Conservation (phyloP, 345 rosid genomes). For the Turnera subulata region DNA sequence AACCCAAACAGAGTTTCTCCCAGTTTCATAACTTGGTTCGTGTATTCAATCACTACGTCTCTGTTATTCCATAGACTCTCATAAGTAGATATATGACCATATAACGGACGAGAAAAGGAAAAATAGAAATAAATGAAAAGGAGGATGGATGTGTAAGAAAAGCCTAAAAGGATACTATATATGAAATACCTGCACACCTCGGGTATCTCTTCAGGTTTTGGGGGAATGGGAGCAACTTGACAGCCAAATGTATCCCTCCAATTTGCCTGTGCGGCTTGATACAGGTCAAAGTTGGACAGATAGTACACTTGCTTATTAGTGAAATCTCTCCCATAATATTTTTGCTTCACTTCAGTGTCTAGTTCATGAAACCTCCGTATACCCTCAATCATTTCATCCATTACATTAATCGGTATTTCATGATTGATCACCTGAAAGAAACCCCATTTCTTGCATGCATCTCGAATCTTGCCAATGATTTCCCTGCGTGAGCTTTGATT, state of each 20-base stretch:
- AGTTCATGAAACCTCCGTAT: too few species aligned
- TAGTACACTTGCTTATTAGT: too few species aligned
- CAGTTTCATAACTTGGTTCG: constrained; percentile 5
- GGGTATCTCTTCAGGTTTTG: constrained; percentile 14
- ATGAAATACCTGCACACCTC: constrained; percentile 10
- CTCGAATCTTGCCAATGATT: too few species aligned
- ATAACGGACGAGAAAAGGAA: not conserved
- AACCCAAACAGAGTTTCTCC: constrained; percentile 1
- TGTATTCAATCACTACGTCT: constrained; percentile 8
- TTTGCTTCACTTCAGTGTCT: too few species aligned
- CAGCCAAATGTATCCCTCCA: constrained; percentile 15
- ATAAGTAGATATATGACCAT: not conserved
- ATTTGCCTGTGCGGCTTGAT: not conserved
- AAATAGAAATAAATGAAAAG: not conserved
- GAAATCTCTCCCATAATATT: too few species aligned
- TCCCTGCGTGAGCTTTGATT: too few species aligned
- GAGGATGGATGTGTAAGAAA: not conserved
- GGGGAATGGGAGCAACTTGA: constrained; percentile 8
- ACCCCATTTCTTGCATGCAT: too few species aligned
- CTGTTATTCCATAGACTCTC: constrained; percentile 6
- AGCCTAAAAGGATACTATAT: not conserved
- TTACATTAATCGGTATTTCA: too few species aligned
- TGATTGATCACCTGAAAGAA: too few species aligned
- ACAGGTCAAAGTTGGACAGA: constrained; percentile 16
- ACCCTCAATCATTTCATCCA: too few species aligned